Evolutionary conservation across 768 basidiomycete species (phyloP).

Genomic region (Chalciporus chontae): DNA sequence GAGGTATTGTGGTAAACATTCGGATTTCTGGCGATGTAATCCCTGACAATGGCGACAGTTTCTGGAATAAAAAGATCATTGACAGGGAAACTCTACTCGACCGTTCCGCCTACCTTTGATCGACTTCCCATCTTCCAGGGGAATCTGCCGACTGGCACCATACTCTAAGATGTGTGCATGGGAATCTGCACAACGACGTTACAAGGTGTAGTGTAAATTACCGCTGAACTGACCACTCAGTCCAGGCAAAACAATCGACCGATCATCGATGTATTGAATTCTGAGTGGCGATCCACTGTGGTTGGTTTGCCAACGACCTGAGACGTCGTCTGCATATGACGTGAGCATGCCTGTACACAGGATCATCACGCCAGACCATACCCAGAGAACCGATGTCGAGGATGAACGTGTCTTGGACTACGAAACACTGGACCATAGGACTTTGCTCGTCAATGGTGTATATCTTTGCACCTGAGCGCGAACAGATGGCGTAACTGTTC

Average conservation of each 20-base stretch:
- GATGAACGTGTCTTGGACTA: slow-evolving; percentile 50
- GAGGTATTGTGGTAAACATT: slow-evolving; percentile 55
- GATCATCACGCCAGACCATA: slow-evolving; percentile 28
- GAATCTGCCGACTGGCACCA: slow-evolving; percentile 61
- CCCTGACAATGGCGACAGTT: slow-evolving; percentile 56
- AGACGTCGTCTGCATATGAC: slow-evolving; percentile 37
- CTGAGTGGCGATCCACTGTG: slow-evolving; percentile 27
- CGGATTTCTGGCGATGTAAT: slow-evolving; percentile 56
- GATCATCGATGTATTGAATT: slow-evolving; percentile 49
- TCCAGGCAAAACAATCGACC: slow-evolving; percentile 68
- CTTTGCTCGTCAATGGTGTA: slow-evolving; percentile 64
- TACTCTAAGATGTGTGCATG: slow-evolving; percentile 80
- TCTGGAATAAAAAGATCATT: slow-evolving; percentile 36
- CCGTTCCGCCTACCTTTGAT: slow-evolving; percentile 43
- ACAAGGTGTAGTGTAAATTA: not conserved
- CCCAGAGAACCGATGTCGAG: slow-evolving; percentile 53
- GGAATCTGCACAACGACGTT: slow-evolving; percentile 48
- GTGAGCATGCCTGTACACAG: slow-evolving; percentile 2
- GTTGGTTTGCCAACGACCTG: slow-evolving; percentile 35
- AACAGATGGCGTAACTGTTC: slow-evolving; percentile 60
- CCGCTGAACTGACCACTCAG: slow-evolving; percentile 52
- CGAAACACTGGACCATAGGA: slow-evolving; percentile 57
- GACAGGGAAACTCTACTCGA: not conserved
- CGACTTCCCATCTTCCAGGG: slow-evolving; percentile 59
- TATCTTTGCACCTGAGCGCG: slow-evolving; percentile 45